Evolutionary conservation across 805 yeast genomes (phyloP), one percentile per base, ranked within the genome.

Genomic region (Wickerhamiella slavikovae): DNA sequence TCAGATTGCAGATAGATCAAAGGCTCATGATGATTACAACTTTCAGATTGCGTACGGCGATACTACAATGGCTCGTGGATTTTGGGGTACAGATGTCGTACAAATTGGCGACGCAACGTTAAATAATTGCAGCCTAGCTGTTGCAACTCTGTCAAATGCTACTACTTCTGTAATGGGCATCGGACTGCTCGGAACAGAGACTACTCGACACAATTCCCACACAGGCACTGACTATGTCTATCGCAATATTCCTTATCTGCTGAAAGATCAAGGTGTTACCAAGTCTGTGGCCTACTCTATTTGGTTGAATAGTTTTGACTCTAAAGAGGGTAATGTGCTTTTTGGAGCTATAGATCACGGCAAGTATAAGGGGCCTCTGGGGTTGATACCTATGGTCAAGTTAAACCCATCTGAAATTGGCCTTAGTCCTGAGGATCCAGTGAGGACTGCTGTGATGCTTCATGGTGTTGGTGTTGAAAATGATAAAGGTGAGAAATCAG

Each of bases 271-370:
- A 13, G 69, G 69, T 4, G 22, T 46, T 16, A 62, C 62, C 36
- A 44, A 49, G 29, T 44, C 50, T 25, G 41, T 38, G 15, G 55
- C 63, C 9, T 65, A 60, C 49, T 62, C 69, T 21, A 47, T 65
- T 31, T 64, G 53, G 47, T 48, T 63, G 35, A 50, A 57, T 31
- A 40, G 45, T 6, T 32, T 38, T 4, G 38, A 42, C 16, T 40
- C 55, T 9, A 27, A n/a, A 13, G 21, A 22, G 4, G 45, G 45
- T 4, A 14, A 29, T 6, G 48, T 74, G 12, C 47, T 73, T 26
- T 73, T 74, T 50, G 82, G 83, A 30, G 82, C 69, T 23, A 64
- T 74, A 20, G 82, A 74, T 44, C 66, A 62, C 34, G 52, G 63
- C 24, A 71, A 71, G 48, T 71, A 66, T 43, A 27, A 47, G 0